Evolutionary conservation across 495 filamentous ascomycete species (phyloP).

Genomic region (Xylaria longipes): DNA sequence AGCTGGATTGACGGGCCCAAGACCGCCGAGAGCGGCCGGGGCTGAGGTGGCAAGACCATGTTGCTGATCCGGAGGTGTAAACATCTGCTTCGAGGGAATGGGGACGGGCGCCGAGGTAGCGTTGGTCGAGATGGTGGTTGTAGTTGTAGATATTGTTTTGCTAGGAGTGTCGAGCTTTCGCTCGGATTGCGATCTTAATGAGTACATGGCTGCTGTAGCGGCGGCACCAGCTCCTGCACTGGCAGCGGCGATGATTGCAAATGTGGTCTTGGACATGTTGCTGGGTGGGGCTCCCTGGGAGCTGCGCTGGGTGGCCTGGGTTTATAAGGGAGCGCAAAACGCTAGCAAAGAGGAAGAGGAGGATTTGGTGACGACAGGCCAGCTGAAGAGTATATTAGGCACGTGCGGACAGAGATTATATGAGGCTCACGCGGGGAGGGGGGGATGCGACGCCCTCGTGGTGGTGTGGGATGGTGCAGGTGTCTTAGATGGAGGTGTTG

Average conservation of each 20-base stretch:
- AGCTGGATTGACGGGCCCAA: constrained; percentile 75
- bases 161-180: constrained; percentile 48
- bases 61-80: constrained; percentile 41
- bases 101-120: constrained; percentile 51
- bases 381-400: constrained; percentile 34
- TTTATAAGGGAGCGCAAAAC: constrained; percentile 35
- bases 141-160: constrained; percentile 52
- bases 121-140: constrained; percentile 45
- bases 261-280: constrained; percentile 81
- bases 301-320: constrained; percentile 19
- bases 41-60: constrained; percentile 41
- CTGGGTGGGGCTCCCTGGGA: constrained; percentile 27
- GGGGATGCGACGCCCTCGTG: constrained; percentile 35
- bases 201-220: constrained; percentile 75
- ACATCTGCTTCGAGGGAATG: constrained; percentile 51
- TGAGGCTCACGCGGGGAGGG: constrained; percentile 38
- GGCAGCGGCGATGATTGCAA: constrained; percentile 87
- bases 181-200: constrained; percentile 58
- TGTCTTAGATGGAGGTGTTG: constrained; percentile 32
- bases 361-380: constrained; percentile 11
- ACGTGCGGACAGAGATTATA: constrained; percentile 35
- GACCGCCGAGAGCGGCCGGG: constrained; percentile 36
- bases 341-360: constrained; percentile 3
- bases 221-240: constrained; percentile 89
- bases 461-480: constrained; percentile 38